phyloP scores from a whole-genome alignment of 75 land plant genomes.

The Selaginella tamariscina region DNA sequence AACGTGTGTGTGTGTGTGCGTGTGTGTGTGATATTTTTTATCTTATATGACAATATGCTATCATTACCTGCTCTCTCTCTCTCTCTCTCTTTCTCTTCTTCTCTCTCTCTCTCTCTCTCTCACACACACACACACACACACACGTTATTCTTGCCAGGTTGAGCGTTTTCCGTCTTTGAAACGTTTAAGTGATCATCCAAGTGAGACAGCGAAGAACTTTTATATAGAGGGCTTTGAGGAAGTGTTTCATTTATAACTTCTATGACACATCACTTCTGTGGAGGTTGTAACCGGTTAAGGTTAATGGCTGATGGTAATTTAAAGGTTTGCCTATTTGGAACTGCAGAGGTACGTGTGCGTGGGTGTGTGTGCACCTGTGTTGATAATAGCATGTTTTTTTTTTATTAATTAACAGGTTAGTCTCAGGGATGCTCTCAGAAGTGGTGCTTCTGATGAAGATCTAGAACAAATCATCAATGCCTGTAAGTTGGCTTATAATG shows the following conservation, averaged over 20 bases:
- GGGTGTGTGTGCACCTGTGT: too few relatives aligned
- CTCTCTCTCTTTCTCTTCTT: not conserved
- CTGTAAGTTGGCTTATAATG: too few relatives aligned
- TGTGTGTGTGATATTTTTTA: too few relatives aligned
- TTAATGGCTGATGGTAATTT: slow-evolving; percentile 95
- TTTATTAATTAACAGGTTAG: slow-evolving; percentile 49
- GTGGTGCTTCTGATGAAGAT: slow-evolving; percentile 53
- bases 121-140: too few relatives aligned
- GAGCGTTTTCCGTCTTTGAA: slow-evolving; percentile 37
- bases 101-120: not conserved
- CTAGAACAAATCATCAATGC: slow-evolving; percentile 68
- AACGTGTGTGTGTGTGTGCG: slow-evolving; percentile 32
- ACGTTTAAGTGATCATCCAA: slow-evolving; percentile 57
- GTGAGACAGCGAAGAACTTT: slow-evolving; percentile 91
- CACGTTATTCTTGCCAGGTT: slow-evolving; percentile 29
- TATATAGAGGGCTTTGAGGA: slow-evolving; percentile 62
- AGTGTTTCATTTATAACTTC: slow-evolving; percentile 91
- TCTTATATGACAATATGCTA: not conserved
- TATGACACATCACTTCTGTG: slow-evolving; percentile 96
- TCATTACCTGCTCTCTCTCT: not conserved
- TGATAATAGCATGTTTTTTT: not conserved
- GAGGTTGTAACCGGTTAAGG: slow-evolving; percentile 89
- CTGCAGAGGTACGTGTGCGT: slow-evolving; percentile 59
- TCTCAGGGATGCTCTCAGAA: slow-evolving; percentile 78
- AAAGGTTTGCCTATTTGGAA: slow-evolving; percentile 97